Conservation (phyloP, 768 basidiomycete genomes). For the Hygrophorus russula region DNA sequence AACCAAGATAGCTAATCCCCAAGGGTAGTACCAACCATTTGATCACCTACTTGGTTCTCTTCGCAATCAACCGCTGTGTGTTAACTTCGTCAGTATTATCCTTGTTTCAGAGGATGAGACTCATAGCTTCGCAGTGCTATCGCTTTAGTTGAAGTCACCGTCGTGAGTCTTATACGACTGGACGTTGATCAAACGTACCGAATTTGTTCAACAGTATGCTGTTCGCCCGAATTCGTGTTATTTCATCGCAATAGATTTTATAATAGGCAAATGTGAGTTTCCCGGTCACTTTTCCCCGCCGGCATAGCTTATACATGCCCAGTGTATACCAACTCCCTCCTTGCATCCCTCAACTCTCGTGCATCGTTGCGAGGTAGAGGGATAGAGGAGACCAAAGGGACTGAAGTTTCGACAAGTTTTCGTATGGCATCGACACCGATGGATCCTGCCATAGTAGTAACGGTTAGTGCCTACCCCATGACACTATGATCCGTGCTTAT, state of each 20-base stretch:
- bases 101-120: not conserved
- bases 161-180: conserved; percentile 14
- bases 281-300: not conserved
- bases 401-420: conserved; percentile 25
- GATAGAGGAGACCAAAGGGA: conserved; percentile 11
- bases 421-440: conserved; percentile 15
- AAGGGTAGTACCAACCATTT: conserved; percentile 23
- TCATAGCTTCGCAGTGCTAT: conserved; percentile 19
- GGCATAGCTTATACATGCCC: not conserved
- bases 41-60: conserved; percentile 34
- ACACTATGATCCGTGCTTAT: not conserved
- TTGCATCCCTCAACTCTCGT: conserved; percentile 35
- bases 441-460: not conserved
- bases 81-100: conserved; percentile 34
- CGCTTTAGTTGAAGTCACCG: conserved; percentile 26
- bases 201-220: conserved; percentile 21
- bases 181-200: not conserved
- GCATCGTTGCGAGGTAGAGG: conserved; percentile 18
- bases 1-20: not conserved
- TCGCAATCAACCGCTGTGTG: conserved; percentile 39
- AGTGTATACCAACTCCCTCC: conserved; percentile 38
- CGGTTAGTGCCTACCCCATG: not conserved
- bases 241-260: conserved; percentile 37
- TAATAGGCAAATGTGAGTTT: conserved; percentile 36
- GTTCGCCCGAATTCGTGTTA: conserved; percentile 32